Evolutionary conservation across 345 rosid genomes (phyloP).

Genomic region (Zanthoxylum bungeanum): DNA sequence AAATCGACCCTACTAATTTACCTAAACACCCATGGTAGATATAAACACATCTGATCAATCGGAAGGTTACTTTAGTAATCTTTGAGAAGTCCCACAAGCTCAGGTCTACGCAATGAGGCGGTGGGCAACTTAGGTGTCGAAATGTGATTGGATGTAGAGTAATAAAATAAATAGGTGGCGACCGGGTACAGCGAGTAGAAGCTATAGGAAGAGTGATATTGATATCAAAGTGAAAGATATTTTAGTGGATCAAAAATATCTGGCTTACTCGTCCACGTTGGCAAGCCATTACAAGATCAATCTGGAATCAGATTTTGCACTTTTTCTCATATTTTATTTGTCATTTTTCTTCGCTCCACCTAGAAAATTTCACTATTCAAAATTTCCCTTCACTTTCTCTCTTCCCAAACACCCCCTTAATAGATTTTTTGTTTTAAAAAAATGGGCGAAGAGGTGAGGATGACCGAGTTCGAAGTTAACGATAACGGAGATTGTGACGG

Average conservation of each 20-base stretch:
- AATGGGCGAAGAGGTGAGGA: conserved; percentile 49
- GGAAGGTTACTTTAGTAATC: conserved; percentile 6
- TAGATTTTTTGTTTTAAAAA: too few species aligned
- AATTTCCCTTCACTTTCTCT: conserved; percentile 8
- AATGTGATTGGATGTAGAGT: neutral
- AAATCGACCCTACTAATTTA: neutral
- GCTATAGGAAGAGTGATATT: neutral
- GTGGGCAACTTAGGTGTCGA: conserved; percentile 12
- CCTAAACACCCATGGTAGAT: conserved; percentile 10
- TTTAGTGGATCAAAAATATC: conserved; percentile 75
- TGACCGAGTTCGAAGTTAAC: conserved; percentile 28
- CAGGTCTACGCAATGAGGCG: neutral
- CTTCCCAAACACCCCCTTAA: conserved; percentile 26
- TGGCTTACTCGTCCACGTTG: conserved; percentile 70
- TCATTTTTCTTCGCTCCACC: neutral
- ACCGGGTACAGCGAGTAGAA: conserved; percentile 3
- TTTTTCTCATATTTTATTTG: conserved; percentile 27
- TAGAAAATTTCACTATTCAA: neutral
- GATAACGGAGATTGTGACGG: conserved; percentile 18
- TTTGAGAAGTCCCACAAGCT: neutral
- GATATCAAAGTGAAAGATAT: conserved; percentile 35
- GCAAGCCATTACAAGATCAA: conserved; percentile 35
- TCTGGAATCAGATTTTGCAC: conserved; percentile 66
- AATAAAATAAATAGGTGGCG: conserved; percentile 6
- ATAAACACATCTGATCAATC: accelerated